These are phyloP conservation scores for Tolypocladium inflatum DNA, from an alignment of 2,329 filamentous ascomycete genomes.

Conservation along the genomic window DNA sequence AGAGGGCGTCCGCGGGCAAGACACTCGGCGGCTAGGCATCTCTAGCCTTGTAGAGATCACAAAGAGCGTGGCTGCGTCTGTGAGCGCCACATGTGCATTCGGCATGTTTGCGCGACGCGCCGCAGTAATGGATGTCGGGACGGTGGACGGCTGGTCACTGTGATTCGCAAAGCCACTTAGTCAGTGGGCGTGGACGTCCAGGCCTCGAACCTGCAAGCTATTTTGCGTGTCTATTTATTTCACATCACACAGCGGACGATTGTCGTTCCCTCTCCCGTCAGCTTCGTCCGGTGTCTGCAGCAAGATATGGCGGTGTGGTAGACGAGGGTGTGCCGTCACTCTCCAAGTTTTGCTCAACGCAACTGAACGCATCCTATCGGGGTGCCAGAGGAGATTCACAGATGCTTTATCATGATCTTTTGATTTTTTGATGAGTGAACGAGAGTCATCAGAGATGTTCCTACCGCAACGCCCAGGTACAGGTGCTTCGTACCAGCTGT, in stretches of 20 bases:
- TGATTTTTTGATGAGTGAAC: neutral
- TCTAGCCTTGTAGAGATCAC: neutral
- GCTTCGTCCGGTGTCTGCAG: too few species aligned
- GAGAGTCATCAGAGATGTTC: neutral
- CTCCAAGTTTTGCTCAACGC: neutral
- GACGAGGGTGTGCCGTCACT: neutral
- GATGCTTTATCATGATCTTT: accelerated
- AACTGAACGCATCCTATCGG: neutral
- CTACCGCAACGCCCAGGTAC: too few species aligned
- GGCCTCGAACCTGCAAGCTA: neutral
- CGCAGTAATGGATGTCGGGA: neutral
- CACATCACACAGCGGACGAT: neutral
- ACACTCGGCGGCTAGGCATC: neutral
- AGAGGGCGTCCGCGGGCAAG: neutral
- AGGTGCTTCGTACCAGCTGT: too few species aligned
- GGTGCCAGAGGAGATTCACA: neutral
- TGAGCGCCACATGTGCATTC: neutral
- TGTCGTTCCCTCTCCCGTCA: neutral
- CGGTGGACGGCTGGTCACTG: neutral
- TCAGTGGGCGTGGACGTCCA: too few species aligned
- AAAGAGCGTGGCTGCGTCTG: too few species aligned
- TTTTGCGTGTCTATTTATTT: neutral
- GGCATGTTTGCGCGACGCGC: neutral
- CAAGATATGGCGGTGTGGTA: too few species aligned
- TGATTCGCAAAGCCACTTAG: neutral